Base-by-base conservation (phyloP, 148 eudicot genomes). In the Camellia japonica region DNA sequence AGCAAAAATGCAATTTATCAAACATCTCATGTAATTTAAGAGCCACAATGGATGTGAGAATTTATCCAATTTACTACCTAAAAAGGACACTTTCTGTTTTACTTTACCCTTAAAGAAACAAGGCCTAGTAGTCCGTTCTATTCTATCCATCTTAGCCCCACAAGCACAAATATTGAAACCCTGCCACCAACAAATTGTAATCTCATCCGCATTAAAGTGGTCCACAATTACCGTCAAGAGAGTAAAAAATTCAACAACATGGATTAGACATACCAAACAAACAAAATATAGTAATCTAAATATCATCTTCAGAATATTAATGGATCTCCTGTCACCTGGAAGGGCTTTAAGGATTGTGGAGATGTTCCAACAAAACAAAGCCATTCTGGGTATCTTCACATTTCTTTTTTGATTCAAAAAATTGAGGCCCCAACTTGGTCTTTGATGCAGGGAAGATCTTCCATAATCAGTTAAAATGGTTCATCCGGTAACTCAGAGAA, bases 51-150 rank as follows among this genome's bases (percentile, higher is more conserved):
- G 0, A 56, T 56, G 51, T 51, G 23, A 71, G 16, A 49, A 49
- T 49, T 70, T 51, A n/a, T 74, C 51, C 23, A 15, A 74, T 58
- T 74, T 74, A 74, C 49, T 55, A 16, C 13, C 46, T 30, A 73
- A 23, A 44, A 42, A 16, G 5, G 38, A 0, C 38, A 30, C 38
- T 30, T 56, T 74, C 60, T 12, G 62, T 15, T 73, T 73, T 52
- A 52, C 38, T 30, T 30, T 30, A 30, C 38, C 38, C 38, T 30
- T 30, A 41, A 74, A 74, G 65, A 55, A 73, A 54, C 62, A 73
- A 58, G 46, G 12, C 43, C 64, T 7, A 41, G 30, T 5, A 59
- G 30, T 18, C 19, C 38, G 47, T 16, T 75, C 18, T n/a, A n/a
- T n/a, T n/a, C n/a, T 19, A 75, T 41, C 55, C 20, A 75, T 30